Evolutionary conservation across 495 filamentous ascomycete species (phyloP).

Genomic region (Chaetomium fimeti): DNA sequence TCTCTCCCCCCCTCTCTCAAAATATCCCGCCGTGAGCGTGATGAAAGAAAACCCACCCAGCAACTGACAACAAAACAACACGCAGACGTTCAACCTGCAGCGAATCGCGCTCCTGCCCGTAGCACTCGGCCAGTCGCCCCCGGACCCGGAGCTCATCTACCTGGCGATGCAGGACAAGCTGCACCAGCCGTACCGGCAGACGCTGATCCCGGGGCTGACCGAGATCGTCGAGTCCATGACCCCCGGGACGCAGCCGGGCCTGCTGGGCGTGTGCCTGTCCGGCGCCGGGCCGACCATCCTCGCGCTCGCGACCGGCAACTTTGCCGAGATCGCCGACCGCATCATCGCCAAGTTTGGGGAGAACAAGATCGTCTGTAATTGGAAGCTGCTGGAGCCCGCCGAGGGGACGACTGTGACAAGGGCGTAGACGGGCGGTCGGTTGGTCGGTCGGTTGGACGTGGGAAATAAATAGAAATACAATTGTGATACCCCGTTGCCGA

Average conservation of each 20-base stretch:
- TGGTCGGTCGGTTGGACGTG: background rate
- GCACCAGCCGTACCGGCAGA: slow-evolving; percentile 90
- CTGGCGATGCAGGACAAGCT: slow-evolving; percentile 97
- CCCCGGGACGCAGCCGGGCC: slow-evolving; percentile 76
- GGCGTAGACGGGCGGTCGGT: slow-evolving; percentile 6
- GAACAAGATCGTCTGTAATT: slow-evolving; percentile 69
- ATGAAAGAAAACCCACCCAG: background rate
- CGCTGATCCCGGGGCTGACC: slow-evolving; percentile 84
- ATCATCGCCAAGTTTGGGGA: slow-evolving; percentile 66
- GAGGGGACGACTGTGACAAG: slow-evolving; percentile 69
- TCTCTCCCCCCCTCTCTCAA: background rate
- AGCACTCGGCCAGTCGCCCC: slow-evolving; percentile 80
- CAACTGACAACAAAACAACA: background rate
- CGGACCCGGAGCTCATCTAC: slow-evolving; percentile 90
- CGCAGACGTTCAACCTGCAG: slow-evolving; percentile 87
- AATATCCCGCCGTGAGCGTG: background rate
- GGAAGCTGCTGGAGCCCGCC: slow-evolving; percentile 85
- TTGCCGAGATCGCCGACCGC: slow-evolving; percentile 74
- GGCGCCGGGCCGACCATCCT: slow-evolving; percentile 94
- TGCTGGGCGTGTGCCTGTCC: slow-evolving; percentile 88
- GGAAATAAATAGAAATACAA: slow-evolving; percentile 11
- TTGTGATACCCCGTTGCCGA: slow-evolving; percentile 23
- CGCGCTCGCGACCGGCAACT: slow-evolving; percentile 83
- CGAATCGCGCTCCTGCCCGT: slow-evolving; percentile 83
- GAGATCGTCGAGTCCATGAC: slow-evolving; percentile 85